Conservation (phyloP, 2,329 filamentous ascomycete species). For the Neopestalotiopsis sp. region DNA sequence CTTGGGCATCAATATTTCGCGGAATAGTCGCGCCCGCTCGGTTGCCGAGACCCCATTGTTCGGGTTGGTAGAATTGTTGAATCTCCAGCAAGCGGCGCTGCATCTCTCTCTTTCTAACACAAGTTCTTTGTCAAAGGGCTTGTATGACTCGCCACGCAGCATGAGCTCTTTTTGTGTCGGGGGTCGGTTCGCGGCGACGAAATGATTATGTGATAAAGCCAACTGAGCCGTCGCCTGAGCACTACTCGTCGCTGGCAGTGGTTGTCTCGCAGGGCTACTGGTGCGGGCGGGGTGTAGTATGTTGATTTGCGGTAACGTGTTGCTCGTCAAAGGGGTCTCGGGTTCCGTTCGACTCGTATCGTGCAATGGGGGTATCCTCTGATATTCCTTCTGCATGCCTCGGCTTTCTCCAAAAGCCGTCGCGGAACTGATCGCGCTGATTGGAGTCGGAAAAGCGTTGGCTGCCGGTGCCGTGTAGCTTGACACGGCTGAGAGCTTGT, state of each 20-base stretch:
- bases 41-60: constrained; percentile 71
- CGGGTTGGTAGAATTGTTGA: constrained; percentile 83
- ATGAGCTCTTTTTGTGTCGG: constrained; percentile 88
- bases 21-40: constrained; percentile 73
- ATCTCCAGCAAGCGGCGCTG: constrained; percentile 79
- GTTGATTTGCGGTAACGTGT: constrained; percentile 61
- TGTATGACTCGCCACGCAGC: constrained; percentile 79
- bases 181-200: constrained; percentile 40
- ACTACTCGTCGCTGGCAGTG: constrained; percentile 42
- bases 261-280: constrained; percentile 47
- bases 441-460: constrained; percentile 65
- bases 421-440: constrained; percentile 56
- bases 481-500: constrained; percentile 64
- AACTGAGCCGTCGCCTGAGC: constrained; percentile 64
- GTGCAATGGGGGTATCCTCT: constrained; percentile 65
- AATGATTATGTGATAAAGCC: constrained; percentile 61
- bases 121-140: constrained; percentile 78
- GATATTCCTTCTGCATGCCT: constrained; percentile 58
- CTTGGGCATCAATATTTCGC: constrained; percentile 71
- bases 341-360: constrained; percentile 62
- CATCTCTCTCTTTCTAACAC: constrained; percentile 85
- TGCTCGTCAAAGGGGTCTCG: constrained; percentile 57
- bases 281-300: constrained; percentile 56
- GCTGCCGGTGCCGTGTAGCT: constrained; percentile 49
- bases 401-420: constrained; percentile 33